phyloP scores from a whole-genome alignment of 768 basidiomycete genomes.

The Hebeloma cylindrosporum region DNA sequence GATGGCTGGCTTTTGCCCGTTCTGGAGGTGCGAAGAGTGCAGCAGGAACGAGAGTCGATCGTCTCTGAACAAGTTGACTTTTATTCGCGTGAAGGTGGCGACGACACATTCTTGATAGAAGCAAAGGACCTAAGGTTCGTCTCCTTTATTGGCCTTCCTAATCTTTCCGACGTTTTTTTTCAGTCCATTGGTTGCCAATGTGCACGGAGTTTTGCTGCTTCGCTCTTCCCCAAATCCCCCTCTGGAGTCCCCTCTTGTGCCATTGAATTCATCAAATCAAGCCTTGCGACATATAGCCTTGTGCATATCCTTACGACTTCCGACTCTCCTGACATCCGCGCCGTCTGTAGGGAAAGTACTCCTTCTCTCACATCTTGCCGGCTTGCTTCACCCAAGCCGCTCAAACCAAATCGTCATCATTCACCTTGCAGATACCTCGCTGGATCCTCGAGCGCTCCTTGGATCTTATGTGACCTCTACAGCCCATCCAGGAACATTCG shows the following conservation, averaged over 20 bases:
- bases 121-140: conserved; percentile 57
- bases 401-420: conserved; percentile 78
- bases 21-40: conserved; percentile 63
- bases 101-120: conserved; percentile 34
- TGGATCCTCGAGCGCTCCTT: conserved; percentile 90
- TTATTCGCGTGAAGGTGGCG: conserved; percentile 41
- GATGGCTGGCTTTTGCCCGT: conserved; percentile 87
- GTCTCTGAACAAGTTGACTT: conserved; percentile 43
- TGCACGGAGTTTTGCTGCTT: conserved; percentile 69
- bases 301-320: conserved; percentile 65
- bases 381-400: conserved; percentile 55
- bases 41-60: conserved; percentile 47
- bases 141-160: background rate
- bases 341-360: conserved; percentile 90
- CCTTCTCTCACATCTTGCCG: conserved; percentile 74
- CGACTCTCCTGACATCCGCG: conserved; percentile 80
- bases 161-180: conserved; percentile 17
- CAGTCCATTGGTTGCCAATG: conserved; percentile 57
- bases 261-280: conserved; percentile 58
- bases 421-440: conserved; percentile 91
- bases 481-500: conserved; percentile 81
- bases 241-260: conserved; percentile 46
- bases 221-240: conserved; percentile 36
- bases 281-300: conserved; percentile 65
- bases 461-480: conserved; percentile 92